Base-by-base conservation (phyloP, 768 basidiomycete genomes). In the Infundibulicybe gibba region DNA sequence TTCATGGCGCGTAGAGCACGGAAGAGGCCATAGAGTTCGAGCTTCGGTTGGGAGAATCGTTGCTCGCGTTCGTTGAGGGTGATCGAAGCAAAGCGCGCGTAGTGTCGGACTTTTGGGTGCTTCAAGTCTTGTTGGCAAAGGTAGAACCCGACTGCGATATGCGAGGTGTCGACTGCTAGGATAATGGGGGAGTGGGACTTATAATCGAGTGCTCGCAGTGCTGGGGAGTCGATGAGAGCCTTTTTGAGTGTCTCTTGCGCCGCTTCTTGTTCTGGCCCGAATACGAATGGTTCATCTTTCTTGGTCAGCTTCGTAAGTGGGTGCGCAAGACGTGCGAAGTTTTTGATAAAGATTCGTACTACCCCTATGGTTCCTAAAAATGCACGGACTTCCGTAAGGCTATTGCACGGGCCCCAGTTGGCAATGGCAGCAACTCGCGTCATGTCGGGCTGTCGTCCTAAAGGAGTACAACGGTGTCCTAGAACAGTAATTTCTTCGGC, bases 11-110 rank as follows among this genome's bases (percentile, higher is more conserved):
- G 44, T 0, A 69, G 31, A 0, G 59, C 61, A 12, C 52, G 48
- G 17, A 54, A 67, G 0, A 74, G 40, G 0, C 74, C 67, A 41
- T 63, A 74, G 0, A 74, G 44, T 50, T 76, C 70, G 0, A 63
- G 25, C 39, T 77, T 76, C 0, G 68, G 60, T 39, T 73, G 71
- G 1, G 67, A 70, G 47, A 62, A 71, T 0, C 55, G 20, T 1
- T 56, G 45, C 50, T 72, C 65, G 0, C 62, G 17, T 0, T 64
- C 60, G 33, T 69, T 70, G 19, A 74, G 55, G 0, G 64, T 53
- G 0, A 76, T 68, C 0, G 69, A 76, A 0, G 70, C 61, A 40
- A 74, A 77, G 0, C 58, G 52, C 0, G 60, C 55, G 21, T 61
- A 70, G 14, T 57, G 56, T 0, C 55, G 48, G 11, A 49, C 48